Evolutionary conservation across 1,139 yeast species (phyloP).

Genomic region (Suhomyces chickasaworum): DNA sequence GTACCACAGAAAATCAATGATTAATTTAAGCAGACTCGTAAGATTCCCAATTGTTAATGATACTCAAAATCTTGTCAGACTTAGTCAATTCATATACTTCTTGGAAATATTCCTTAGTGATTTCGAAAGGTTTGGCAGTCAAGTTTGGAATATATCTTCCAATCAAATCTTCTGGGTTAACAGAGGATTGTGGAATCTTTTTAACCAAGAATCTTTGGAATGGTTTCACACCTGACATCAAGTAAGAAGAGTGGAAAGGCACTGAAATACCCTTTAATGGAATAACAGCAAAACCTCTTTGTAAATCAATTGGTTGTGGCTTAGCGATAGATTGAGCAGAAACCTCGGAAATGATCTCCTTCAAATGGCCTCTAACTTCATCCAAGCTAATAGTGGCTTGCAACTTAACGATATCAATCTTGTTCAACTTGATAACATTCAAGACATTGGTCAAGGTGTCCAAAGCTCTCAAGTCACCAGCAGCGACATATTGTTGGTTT

Average conservation of each 20-base stretch:
- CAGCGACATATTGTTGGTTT: conserved; percentile 97
- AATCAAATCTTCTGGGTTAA: conserved; percentile 89
- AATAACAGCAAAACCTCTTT: conserved; percentile 97
- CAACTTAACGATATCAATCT: conserved; percentile 87
- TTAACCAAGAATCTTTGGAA: conserved; percentile 96
- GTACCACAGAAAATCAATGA: conserved; percentile 17
- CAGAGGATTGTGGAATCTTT: conserved; percentile 93
- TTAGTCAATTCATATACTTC: conserved; percentile 91
- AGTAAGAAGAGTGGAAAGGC: conserved; percentile 98
- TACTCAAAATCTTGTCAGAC: conserved; percentile 85
- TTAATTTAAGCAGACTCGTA: conserved; percentile 60
- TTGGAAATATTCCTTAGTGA: conserved; percentile 94
- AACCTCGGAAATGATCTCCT: conserved; percentile 85
- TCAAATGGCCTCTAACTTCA: conserved; percentile 82
- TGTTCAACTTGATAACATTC: conserved; percentile 89
- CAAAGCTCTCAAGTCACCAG: conserved; percentile 95
- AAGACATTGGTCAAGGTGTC: conserved; percentile 92
- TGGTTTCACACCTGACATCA: conserved; percentile 98
- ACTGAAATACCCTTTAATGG: conserved; percentile 98
- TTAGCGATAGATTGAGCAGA: conserved; percentile 78
- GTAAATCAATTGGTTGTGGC: conserved; percentile 94
- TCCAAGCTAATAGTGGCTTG: conserved; percentile 82
- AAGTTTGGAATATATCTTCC: conserved; percentile 97
- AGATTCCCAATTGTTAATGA: conserved; percentile 93
- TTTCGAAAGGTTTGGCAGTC: conserved; percentile 96